Percentiles rank a stretch among this genome's conserved stretches.
Conservation (phyloP, 257 asterid species). For the Forsythia viridissima region DNA sequence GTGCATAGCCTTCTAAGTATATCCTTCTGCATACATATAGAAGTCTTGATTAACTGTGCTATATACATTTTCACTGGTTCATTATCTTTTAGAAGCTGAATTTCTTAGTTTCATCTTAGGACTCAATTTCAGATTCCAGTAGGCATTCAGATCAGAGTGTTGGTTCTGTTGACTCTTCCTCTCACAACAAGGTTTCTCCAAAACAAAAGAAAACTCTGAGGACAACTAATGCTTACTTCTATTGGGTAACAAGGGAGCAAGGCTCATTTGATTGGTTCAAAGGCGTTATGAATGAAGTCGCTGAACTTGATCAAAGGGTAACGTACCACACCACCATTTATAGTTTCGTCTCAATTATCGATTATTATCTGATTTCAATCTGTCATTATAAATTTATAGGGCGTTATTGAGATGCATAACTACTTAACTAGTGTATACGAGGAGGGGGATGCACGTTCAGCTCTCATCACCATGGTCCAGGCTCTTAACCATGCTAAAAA, state of each 20-base stretch:
- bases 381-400: conserved; percentile 37
- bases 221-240: conserved; percentile 89
- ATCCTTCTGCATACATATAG: neutral
- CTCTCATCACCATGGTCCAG: conserved; percentile 96
- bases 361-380: neutral
- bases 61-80: neutral
- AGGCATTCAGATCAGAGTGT: conserved; percentile 59
- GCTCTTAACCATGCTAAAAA: conserved; percentile 97
- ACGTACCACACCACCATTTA: conserved; percentile 13
- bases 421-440: conserved; percentile 90
- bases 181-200: conserved; percentile 50
- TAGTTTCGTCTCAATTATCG: neutral
- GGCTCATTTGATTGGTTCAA: conserved; percentile 97
- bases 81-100: neutral
- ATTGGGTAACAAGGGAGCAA: conserved; percentile 97
- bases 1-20: neutral
- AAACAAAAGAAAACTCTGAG: conserved; percentile 54
- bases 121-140: conserved; percentile 65
- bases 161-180: conserved; percentile 45
- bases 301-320: conserved; percentile 93
- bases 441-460: conserved; percentile 98
- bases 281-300: conserved; percentile 94
- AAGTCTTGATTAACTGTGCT: neutral
- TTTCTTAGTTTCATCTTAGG: conserved; percentile 47
- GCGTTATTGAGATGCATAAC: conserved; percentile 95